These are phyloP conservation scores for Lentinus brumalis DNA, from an alignment of 768 basidiomycete species.

Conservation along the genomic window DNA sequence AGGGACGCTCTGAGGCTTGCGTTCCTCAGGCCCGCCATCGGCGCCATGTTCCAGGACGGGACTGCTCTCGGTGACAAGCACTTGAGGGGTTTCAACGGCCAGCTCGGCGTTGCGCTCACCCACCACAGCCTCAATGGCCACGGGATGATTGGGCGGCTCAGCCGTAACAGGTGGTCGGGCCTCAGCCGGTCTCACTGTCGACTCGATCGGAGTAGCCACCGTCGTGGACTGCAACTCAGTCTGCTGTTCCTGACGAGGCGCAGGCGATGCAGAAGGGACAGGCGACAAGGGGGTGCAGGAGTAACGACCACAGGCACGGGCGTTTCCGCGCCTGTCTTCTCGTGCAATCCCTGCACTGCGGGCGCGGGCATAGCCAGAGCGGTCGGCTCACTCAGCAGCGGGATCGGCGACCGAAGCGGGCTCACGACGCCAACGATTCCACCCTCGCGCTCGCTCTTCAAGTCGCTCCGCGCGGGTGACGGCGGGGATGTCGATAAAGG, in stretches of 20 bases:
- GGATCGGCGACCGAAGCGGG: conserved; percentile 10
- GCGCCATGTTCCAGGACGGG: not conserved
- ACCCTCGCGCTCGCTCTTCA: conserved; percentile 1
- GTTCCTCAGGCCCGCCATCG: not conserved
- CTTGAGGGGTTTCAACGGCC: not conserved
- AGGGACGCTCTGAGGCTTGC: not conserved
- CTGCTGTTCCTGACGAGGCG: not conserved
- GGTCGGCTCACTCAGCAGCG: conserved; percentile 4
- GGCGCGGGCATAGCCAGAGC: not conserved
- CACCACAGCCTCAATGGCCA: too few relatives aligned
- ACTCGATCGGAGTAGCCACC: too few relatives aligned
- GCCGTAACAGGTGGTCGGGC: too few relatives aligned
- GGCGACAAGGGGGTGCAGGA: not conserved
- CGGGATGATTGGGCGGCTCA: too few relatives aligned
- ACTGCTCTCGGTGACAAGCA: not conserved
- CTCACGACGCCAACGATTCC: conserved; percentile 1
- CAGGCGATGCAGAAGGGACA: not conserved
- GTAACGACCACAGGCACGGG: conserved; percentile 1
- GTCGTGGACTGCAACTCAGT: not conserved
- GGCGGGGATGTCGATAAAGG: conserved; percentile 34
- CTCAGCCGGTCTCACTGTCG: too few relatives aligned
- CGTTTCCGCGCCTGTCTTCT: not conserved
- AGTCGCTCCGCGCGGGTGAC: conserved; percentile 26
- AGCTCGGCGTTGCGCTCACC: not conserved
- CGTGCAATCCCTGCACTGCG: not conserved